Evolutionary conservation across 2,329 filamentous ascomycete genomes (phyloP), one percentile per base, ranked within the genome.

Genomic region (Colletotrichum sp.): DNA sequence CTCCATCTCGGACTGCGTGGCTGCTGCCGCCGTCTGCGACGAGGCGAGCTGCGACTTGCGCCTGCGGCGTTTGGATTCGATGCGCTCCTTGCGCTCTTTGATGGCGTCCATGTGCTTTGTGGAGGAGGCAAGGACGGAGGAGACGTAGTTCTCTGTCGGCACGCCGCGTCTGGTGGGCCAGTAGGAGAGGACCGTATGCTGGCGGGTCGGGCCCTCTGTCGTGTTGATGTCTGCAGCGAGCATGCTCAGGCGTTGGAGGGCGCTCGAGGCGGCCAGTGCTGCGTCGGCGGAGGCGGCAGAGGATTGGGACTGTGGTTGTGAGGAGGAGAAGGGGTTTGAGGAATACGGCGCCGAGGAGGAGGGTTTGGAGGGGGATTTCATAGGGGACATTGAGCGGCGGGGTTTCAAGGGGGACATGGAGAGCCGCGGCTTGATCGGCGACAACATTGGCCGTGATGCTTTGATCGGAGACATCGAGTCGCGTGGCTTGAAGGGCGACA

Each of bases 141-240:
- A 87, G 5, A 85, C 75, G 70, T 88, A 88, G 55, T 81, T 79
- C 7, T 81, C 79, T 3, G 82, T 82, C 21, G 81, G 79, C 4
- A 83, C 79, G 21, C 85, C 86, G 9, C 83, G 83, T 63, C 86
- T 81, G 3, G 80, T 79, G 2, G 86, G 86, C 86, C 86, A 88
- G 76, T 82, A 82, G 7, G 83, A 81, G 2, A 88, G 79, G 2
- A 87, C 73, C 6, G 77, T 80, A 69, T 79, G 77, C 26, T 78
- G 78, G 7, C 69, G 76, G 16, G 52, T 34, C 9, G 64, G 34
- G 70, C 10, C 32, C 3, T 66, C 64, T n/a, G 57, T 30, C n/a
- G 24, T 68, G 63, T 55, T 52, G 32, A 69, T 72, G 28, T 72
- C 70, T 24, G 55, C 39, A 32, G 64, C 64, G 55, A 78, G 77